phyloP scores from a whole-genome alignment of 345 rosid genomes.

The Ricinus communis region DNA sequence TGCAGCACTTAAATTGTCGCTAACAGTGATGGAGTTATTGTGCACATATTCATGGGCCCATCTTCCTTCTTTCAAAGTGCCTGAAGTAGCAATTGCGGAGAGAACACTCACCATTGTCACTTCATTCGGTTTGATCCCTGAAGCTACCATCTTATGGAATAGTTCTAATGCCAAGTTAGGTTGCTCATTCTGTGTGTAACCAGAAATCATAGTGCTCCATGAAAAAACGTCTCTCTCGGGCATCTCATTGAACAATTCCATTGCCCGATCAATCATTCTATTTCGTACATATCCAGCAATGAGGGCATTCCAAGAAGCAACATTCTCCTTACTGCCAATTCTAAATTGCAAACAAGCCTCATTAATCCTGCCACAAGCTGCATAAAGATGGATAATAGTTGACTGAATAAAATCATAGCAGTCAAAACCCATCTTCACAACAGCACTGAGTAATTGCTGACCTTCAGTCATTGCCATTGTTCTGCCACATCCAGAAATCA shows the following conservation, averaged over 20 bases:
- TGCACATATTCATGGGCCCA: constrained; percentile 55
- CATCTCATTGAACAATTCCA: constrained; percentile 55
- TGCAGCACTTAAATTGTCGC: constrained; percentile 70
- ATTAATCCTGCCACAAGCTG: constrained; percentile 46
- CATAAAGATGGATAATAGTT: constrained; percentile 63
- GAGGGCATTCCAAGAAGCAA: constrained; percentile 67
- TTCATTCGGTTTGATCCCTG: constrained; percentile 58
- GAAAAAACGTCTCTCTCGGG: constrained; percentile 71
- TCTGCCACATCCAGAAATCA: constrained; percentile 71
- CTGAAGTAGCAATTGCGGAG: constrained; percentile 63
- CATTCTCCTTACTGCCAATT: constrained; percentile 45
- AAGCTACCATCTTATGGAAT: constrained; percentile 54
- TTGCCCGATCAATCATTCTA: constrained; percentile 58
- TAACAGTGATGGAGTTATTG: constrained; percentile 44
- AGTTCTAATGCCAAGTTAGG: constrained; percentile 55
- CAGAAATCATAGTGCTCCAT: constrained; percentile 80
- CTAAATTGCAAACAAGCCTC: constrained; percentile 66
- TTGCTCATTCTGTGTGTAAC: constrained; percentile 54
- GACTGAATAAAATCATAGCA: constrained; percentile 65
- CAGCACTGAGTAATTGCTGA: constrained; percentile 54
- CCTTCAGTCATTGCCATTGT: constrained; percentile 40
- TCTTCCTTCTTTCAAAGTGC: constrained; percentile 59
- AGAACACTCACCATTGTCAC: constrained; percentile 83
- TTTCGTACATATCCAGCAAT: constrained; percentile 63
- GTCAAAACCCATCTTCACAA: constrained; percentile 63